Evolutionary conservation across 2,329 filamentous ascomycete genomes (phyloP).

Genomic region (Claviceps maximensis): DNA sequence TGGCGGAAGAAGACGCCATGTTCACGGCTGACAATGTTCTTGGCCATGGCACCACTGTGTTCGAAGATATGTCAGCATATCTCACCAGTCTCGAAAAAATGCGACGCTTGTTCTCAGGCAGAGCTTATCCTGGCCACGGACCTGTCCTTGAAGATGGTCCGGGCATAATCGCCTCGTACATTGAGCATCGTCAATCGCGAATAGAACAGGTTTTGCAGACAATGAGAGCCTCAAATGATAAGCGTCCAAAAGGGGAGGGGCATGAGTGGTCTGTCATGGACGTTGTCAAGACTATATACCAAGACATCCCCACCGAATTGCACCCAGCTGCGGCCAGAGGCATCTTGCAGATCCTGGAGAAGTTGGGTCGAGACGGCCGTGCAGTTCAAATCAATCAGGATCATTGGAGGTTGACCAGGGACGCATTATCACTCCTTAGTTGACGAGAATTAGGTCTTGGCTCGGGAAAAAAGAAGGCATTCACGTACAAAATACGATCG

Average conservation of each 20-base stretch:
- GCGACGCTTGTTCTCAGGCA: conserved; percentile 48
- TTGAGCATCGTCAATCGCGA: conserved; percentile 63
- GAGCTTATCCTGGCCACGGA: conserved; percentile 82
- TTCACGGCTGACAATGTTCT: conserved; percentile 86
- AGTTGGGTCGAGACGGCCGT: conserved; percentile 62
- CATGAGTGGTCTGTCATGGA: conserved; percentile 58
- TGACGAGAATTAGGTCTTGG: no score
- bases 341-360: conserved; percentile 64
- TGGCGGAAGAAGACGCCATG: conserved; percentile 69
- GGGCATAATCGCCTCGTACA: conserved; percentile 66
- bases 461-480: no score
- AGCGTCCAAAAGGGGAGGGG: conserved; percentile 6
- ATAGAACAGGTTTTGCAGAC: conserved; percentile 65
- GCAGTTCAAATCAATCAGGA: conserved; percentile 31
- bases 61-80: conserved; percentile 62
- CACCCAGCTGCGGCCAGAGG: conserved; percentile 65
- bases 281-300: conserved; percentile 80
- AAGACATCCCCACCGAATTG: conserved; percentile 60
- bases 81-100: conserved; percentile 57
- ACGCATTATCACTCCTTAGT: conserved; percentile 4
- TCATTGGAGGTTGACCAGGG: conserved; percentile 15
- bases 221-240: conserved; percentile 31
- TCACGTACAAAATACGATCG: no score
- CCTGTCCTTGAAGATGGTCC: conserved; percentile 60
- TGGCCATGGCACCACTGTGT: conserved; percentile 75